A percentile compares a stretch with the other conserved stretches of the same genome.
These are phyloP conservation scores for Macroventuria anomochaeta DNA, from an alignment of 2,329 filamentous ascomycete genomes.

Conservation along the genomic window DNA sequence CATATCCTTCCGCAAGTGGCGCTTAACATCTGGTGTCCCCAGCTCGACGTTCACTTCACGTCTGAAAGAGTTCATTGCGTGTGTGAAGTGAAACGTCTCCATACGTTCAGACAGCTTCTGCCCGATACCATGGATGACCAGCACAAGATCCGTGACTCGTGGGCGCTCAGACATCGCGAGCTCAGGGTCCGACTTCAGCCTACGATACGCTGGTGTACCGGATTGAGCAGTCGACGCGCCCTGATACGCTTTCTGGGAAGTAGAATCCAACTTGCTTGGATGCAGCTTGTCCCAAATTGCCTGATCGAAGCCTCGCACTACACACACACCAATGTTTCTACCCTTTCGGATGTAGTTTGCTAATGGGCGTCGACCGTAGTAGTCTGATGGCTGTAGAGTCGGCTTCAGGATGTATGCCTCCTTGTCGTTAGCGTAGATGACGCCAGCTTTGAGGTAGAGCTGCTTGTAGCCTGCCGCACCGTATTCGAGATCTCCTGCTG, in stretches of 20 bases:
- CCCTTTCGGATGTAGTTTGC: conserved; percentile 82
- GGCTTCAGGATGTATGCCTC: conserved; percentile 88
- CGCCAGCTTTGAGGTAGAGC: conserved; percentile 76
- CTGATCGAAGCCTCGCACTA: conserved; percentile 88
- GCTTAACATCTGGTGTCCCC: conserved; percentile 73
- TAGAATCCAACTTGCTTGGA: conserved; percentile 55
- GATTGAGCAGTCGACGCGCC: conserved; percentile 55
- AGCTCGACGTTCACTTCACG: conserved; percentile 86
- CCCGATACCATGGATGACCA: conserved; percentile 94
- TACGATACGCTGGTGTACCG: conserved; percentile 48
- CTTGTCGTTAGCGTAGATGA: conserved; percentile 80
- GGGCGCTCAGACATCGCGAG: conserved; percentile 70
- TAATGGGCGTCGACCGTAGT: conserved; percentile 81
- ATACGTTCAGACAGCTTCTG: conserved; percentile 95
- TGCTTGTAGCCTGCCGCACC: conserved; percentile 57
- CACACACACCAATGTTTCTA: conserved; percentile 78
- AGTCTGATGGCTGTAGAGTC: conserved; percentile 81
- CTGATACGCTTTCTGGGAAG: conserved; percentile 51
- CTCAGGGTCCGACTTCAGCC: conserved; percentile 59
- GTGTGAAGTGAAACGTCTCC: conserved; percentile 96
- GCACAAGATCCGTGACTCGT: conserved; percentile 82
- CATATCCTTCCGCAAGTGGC: conserved; percentile 75
- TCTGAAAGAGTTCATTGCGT: conserved; percentile 90
- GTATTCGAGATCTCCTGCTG: conserved; percentile 52
- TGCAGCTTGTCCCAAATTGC: conserved; percentile 77